phyloP scores from a whole-genome alignment of 2,329 filamentous ascomycete genomes.

The Teratosphaeria nubilosa region DNA sequence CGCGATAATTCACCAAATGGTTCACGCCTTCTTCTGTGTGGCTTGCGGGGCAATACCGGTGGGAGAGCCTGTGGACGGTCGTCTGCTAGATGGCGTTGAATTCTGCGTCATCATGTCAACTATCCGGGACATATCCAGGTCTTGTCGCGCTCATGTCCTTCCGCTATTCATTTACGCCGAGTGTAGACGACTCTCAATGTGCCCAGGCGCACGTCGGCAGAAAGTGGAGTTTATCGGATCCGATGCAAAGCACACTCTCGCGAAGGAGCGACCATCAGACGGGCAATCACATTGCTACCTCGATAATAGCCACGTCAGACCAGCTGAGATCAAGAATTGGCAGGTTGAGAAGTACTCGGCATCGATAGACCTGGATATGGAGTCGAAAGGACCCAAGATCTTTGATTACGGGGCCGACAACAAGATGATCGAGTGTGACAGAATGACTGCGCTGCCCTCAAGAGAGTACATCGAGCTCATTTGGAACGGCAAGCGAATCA shows the following conservation, averaged over 20 bases:
- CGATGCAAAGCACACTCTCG: conserved; percentile 10
- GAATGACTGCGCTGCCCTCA: conserved; percentile 22
- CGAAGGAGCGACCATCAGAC: conserved; percentile 10
- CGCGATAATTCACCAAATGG: conserved; percentile 35
- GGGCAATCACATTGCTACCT: conserved; percentile 21
- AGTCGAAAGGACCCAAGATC: conserved; percentile 24
- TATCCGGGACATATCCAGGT: conserved; percentile 25
- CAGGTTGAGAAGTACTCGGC: conserved; percentile 18
- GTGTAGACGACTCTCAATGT: conserved; percentile 4
- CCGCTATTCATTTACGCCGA: conserved; percentile 25
- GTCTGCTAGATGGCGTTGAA: conserved; percentile 29
- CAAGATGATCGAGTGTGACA: conserved; percentile 21
- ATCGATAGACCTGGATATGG: conserved; percentile 27
- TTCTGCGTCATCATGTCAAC: conserved; percentile 32
- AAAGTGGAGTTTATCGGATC: conserved; percentile 12
- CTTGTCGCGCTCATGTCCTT: conserved; percentile 19
- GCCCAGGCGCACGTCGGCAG: background rate
- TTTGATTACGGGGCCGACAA: conserved; percentile 23
- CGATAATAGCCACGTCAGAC: conserved; percentile 20
- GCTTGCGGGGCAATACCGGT: conserved; percentile 29
- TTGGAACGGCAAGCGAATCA: conserved; percentile 25
- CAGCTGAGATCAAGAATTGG: conserved; percentile 24
- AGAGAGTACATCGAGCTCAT: conserved; percentile 29
- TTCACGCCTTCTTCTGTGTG: conserved; percentile 36
- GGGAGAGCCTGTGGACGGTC: conserved; percentile 22